Percentiles rank a stretch among this genome's conserved stretches.
Evolutionary conservation across 257 asterid species (phyloP).

Genomic region (Jaltomata sinuosa): DNA sequence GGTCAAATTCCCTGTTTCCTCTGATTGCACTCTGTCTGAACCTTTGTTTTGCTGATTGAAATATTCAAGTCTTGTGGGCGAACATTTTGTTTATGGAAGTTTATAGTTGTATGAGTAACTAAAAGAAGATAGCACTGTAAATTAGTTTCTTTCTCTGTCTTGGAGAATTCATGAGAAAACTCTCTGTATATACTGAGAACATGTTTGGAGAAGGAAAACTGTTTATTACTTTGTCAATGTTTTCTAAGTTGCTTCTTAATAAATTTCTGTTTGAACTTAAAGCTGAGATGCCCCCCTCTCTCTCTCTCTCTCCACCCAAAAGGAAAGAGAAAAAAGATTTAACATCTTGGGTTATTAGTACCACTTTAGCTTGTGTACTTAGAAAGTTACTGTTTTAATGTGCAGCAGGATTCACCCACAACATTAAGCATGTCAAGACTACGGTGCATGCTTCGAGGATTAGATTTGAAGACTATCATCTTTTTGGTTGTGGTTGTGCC

Average conservation of each 20-base stretch:
- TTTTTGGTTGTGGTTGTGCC: slow-evolving; percentile 54
- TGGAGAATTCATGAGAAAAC: background rate
- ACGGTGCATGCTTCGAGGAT: slow-evolving; percentile 53
- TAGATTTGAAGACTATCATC: slow-evolving; percentile 50
- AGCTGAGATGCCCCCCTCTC: background rate
- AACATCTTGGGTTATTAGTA: background rate
- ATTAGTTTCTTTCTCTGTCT: background rate
- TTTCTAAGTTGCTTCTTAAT: background rate
- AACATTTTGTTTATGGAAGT: background rate
- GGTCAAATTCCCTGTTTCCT: background rate
- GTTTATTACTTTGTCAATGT: background rate
- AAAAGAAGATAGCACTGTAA: background rate
- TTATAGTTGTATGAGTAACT: background rate
- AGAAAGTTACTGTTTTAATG: background rate
- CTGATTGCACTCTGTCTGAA: background rate
- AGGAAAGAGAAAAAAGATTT: background rate
- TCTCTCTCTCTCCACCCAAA: background rate
- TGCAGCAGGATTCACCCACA: slow-evolving; percentile 40
- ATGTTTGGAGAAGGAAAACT: background rate
- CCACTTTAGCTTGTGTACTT: background rate
- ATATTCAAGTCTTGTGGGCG: background rate
- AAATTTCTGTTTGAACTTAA: background rate
- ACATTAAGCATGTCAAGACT: slow-evolving; percentile 43
- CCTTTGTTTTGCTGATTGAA: background rate
- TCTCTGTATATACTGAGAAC: background rate